A percentile compares a stretch with the other conserved stretches of the same genome.
phyloP scores from a whole-genome alignment of 2,329 filamentous ascomycete species.

The Emergomyces orientalis region DNA sequence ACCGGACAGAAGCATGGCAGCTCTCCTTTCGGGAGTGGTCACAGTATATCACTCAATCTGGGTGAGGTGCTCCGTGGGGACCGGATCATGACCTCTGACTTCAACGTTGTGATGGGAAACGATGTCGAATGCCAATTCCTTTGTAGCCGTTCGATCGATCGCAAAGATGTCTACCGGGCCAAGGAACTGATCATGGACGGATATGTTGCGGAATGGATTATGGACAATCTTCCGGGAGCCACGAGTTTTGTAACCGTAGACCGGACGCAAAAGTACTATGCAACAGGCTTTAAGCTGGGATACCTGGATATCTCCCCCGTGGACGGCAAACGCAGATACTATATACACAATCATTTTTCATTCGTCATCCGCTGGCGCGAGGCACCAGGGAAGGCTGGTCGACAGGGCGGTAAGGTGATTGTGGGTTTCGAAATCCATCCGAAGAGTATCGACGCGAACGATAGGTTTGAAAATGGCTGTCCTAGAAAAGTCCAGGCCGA shows the following conservation, averaged over 20 bases:
- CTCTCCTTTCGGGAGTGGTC: conserved; percentile 61
- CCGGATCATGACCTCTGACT: conserved; percentile 74
- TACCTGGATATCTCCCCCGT: conserved; percentile 57
- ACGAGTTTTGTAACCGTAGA: conserved; percentile 83
- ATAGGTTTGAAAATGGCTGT: conserved; percentile 56
- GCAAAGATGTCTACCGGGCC: conserved; percentile 56
- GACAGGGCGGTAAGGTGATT: conserved; percentile 65
- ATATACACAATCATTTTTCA: conserved; percentile 80
- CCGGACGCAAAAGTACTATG: conserved; percentile 77
- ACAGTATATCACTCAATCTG: conserved; percentile 71
- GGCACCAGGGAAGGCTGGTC: conserved; percentile 59
- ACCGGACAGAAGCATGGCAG: conserved; percentile 58
- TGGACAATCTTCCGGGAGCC: conserved; percentile 81
- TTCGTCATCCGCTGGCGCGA: conserved; percentile 70
- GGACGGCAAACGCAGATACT: conserved; percentile 56
- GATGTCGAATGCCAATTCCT: conserved; percentile 65
- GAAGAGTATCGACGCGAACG: conserved; percentile 62
- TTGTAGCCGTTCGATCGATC: conserved; percentile 58
- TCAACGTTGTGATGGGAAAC: conserved; percentile 67
- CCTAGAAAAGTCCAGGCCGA: conserved; percentile 57
- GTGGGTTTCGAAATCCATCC: conserved; percentile 86
- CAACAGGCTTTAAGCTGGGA: conserved; percentile 80
- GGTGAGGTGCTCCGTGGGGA: conserved; percentile 82
- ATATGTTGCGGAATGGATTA: conserved; percentile 88
- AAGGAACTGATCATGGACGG: conserved; percentile 64